Evolutionary conservation across 2,329 filamentous ascomycete genomes (phyloP), one percentile per base, ranked within the genome.

Genomic region (Phialemonium atrogriseum): DNA sequence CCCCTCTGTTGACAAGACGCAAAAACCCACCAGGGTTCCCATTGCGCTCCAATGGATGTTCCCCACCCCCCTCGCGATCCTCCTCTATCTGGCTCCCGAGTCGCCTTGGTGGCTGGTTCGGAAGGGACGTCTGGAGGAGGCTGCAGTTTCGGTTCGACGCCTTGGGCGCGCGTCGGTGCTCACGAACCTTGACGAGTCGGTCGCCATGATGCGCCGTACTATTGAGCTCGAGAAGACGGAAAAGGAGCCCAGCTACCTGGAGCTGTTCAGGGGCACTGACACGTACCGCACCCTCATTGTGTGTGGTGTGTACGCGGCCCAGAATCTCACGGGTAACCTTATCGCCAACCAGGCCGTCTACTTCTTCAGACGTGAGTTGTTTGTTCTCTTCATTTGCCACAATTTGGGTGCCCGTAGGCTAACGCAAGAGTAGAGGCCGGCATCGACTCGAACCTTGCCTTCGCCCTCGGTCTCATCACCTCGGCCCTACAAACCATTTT

Each of bases 291-390:
- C 73, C 17, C 45, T 66, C 38, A 70, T 73, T 47, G 65, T 70
- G 10, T 74, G 68, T 38, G 60, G 60, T 57, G 65, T 75, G 13
- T 77, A 74, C 49, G 64, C 68, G 3, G 63, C 70, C 18, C 73
- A 77, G 52, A 76, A 77, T 42, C 55, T 78, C n/a, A 68, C 71
- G 5, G 73, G 73, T 39, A 77, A 77, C 43, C 57, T 77, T 27
- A 73, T 78, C 37, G 73, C 74, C 44, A 77, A 77, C 43, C 73
- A 78, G 47, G 70, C 73, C 13, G 66, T 70, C 20, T 77, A 66
- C 47, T 78, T 78, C 52, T 79, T 78, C 45, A 48, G 59, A 40
- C 68, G 62, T 66, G 42, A 53, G 62, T 59, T 17, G 4, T 30
- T 11, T 18, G 6, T 14, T 12, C 20, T 11, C 11, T 11, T 7